Percentiles rank a stretch among this genome's conserved stretches.
phyloP scores from a whole-genome alignment of 345 rosid genomes.

The Kandelia obovata region DNA sequence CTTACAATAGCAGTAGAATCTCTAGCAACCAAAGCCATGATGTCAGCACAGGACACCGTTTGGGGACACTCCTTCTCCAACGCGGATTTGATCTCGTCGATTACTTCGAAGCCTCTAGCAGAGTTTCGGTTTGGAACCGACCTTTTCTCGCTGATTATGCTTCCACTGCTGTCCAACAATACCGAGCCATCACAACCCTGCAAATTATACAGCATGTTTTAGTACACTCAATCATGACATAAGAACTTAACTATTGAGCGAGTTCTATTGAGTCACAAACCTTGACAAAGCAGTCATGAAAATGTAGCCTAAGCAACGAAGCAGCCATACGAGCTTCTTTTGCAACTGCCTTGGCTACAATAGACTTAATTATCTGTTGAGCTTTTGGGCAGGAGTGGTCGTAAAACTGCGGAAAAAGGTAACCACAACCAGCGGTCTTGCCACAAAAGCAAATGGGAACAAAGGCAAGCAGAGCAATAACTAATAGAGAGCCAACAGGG shows the following conservation, averaged over 20 bases:
- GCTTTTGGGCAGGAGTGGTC: conserved; percentile 28
- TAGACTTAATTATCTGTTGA: conserved; percentile 22
- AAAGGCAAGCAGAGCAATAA: conserved; percentile 45
- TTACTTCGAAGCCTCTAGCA: conserved; percentile 75
- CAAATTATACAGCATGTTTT: not conserved
- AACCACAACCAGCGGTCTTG: conserved; percentile 35
- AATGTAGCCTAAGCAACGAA: conserved; percentile 33
- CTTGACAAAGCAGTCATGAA: conserved; percentile 36
- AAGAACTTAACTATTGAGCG: no score
- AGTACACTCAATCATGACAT: not conserved
- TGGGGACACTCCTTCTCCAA: conserved; percentile 71
- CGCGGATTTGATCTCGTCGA: conserved; percentile 74
- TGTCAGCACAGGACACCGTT: conserved; percentile 86
- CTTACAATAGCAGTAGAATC: conserved; percentile 86
- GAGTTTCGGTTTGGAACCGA: conserved; percentile 75
- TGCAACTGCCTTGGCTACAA: conserved; percentile 31
- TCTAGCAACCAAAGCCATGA: conserved; percentile 74
- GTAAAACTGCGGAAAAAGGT: conserved; percentile 31
- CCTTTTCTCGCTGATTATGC: conserved; percentile 62
- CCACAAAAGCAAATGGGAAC: conserved; percentile 42
- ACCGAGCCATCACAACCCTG: conserved; percentile 94
- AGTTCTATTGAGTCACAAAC: not conserved
- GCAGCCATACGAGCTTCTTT: conserved; percentile 34
- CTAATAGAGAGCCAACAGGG: conserved; percentile 10
- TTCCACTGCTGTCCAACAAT: conserved; percentile 61